Base-by-base conservation (phyloP, 805 yeast species). In the Brettanomyces sp. region DNA sequence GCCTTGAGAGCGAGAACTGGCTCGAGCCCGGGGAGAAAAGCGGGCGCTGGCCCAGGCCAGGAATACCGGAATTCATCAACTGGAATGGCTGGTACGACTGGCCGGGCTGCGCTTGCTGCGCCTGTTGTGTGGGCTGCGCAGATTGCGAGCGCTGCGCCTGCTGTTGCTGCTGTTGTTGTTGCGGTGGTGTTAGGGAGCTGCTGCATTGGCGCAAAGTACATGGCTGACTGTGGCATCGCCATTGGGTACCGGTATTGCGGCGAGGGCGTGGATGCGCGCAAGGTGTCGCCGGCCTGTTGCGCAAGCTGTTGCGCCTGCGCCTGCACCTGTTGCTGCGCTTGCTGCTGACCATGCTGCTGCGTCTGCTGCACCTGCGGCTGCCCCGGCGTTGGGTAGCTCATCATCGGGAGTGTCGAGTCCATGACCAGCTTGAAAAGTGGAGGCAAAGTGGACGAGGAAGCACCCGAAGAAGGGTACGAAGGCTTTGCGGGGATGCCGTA, bases 381-480 rank as follows among this genome's bases (percentile, higher is more conserved):
- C 14, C 24, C 18, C 9, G 47, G 35, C 5, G 38, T 22, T 37
- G 22, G 47, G 36, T 52, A 52, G 32, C 44, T 49, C 12, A 57
- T 53, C 4, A 54, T 43, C 1, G 62, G 62, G 14, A 54, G 43
- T 3, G 59, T 47, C 9, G 60, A 56, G 41, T 58, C 60, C 5
- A 56, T 44, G 3, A 57, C 60, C 21, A 58, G 47, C 47, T 53
- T 57, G 47, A 55, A 56, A 3, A 57, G 46, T 2, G 63, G 61
- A 1, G 62, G 61, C 24, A 57, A 45, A 21, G 47, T 13, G 23
- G 45, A 30, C 22, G 45, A 18, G 28, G 47, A 35, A 39, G 44
- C n/a, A 13, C 41, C 21, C 35, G 35, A n/a, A 34, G 36, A 32
- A 12, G n/a, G 30, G 11, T 11, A 32, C n/a, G 35, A 32, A 32